Evolutionary conservation across 768 basidiomycete genomes (phyloP), one percentile per base, ranked within the genome.

Genomic region (Cystobasidium onofrii): DNA sequence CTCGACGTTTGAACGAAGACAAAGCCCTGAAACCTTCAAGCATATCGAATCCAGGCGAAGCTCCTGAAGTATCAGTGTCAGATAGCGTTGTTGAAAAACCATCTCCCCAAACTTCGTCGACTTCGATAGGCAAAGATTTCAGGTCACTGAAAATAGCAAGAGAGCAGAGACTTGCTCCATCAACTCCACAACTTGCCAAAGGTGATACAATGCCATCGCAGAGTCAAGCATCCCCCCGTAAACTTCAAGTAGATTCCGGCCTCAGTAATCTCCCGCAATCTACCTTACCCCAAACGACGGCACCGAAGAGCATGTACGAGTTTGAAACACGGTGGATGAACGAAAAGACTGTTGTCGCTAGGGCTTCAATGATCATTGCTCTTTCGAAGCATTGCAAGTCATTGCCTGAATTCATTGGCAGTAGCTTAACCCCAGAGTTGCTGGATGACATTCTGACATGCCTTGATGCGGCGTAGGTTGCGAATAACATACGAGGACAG

Each of bases 321-420:
- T 60, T 71, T 18, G 69, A 71, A 25, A 36, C 25, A 52, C 52
- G 69, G 4, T 71, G 69, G 69, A 55, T 31, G 9, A 52, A 71
- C 25, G 18, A 39, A 15, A 23, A 25, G 23, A 10, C n/a, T 55
- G 2, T 25, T 18, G 33, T 6, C 12, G 15, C 54, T 9, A 12
- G 69, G 23, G 27, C 43, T 12, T 54, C 18, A 15, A 52, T 67
- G 18, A n/a, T 67, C n/a, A 31, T 52, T 20, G 50, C 20, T 27
- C 50, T 46, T 20, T 2, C 15, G 12, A 31, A 54, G 23, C 12
- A 54, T 12, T 27, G 41, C 12, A 6, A 13, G 31, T 55, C 52
- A 34, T 18, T 71, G 33, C 54, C 54, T 1, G 54, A 29, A 1
- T 36, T 71, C n/a, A 6, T 60, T 36, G 54, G 55, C 13, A 34